Evolutionary conservation across 768 basidiomycete genomes (phyloP), one percentile per base, ranked within the genome.

Genomic region (Arthromyces matolae): DNA sequence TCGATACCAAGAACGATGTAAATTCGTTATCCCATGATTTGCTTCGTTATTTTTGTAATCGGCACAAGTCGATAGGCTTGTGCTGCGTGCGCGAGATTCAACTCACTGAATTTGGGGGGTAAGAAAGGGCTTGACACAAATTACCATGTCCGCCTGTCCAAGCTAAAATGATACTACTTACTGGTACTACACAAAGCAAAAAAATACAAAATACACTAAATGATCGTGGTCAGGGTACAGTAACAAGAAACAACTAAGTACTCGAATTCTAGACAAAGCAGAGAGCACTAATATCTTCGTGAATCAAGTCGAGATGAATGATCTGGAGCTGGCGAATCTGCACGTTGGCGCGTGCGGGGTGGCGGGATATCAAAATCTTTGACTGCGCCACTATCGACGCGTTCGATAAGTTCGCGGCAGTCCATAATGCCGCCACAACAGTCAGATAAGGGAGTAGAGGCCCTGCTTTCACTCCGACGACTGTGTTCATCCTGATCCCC

Each of bases 361-460:
- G 43, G 34, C 14, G 47, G 18, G 6, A 25, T 25, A 31, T 46
- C 49, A 10, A 25, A 39, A 13, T 29, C 36, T 3, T 46, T 43
- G 14, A 12, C 46, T 40, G 34, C 29, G 45, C 49, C 49, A 45
- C 60, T 55, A 16, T 59, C 53, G 22, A 53, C 60, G 22, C 65
- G 60, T 52, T 67, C 68, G 49, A 60, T 61, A 19, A 78, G 65
- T 16, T 66, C 69, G 14, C 64, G 63, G 59, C 77, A 78, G 54
- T 79, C 77, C 42, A 80, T 41, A 23, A 76, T 66, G 7, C 78
- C 77, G 29, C 74, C 77, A 56, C 76, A 77, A 60, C 76, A 78
- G n/a, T n/a, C n/a, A n/a, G n/a, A n/a, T n/a, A n/a, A n/a, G 18
- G 55, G 54, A 50, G 62, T 71, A 25, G 57, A 53, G 31, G 59